Conservation (phyloP, 1,284 basidiomycete genomes). For the Trametes polyzona region DNA sequence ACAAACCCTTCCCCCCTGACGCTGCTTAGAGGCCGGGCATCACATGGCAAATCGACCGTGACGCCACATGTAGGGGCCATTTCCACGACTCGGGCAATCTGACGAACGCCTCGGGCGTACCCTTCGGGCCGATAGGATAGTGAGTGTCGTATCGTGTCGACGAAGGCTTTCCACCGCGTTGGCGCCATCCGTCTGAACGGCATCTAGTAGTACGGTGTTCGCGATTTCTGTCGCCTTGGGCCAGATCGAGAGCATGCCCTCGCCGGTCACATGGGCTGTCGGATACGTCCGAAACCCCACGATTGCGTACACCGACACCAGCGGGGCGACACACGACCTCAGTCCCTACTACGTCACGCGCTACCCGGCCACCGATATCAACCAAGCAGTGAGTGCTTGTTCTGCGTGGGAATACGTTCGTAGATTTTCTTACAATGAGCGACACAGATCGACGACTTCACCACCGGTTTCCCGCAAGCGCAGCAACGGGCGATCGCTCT, state of each 20-base stretch:
- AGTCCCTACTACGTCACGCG: constrained; percentile 31
- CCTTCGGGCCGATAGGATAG: constrained; percentile 19
- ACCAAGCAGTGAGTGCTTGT: constrained; percentile 22
- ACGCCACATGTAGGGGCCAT: constrained; percentile 5
- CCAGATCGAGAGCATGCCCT: constrained; percentile 18
- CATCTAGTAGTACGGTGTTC: too few species aligned
- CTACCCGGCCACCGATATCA: constrained; percentile 14
- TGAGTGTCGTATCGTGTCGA: constrained; percentile 2
- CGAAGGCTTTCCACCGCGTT: too few species aligned
- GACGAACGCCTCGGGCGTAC: constrained; percentile 4
- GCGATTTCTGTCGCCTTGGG: constrained; percentile 30
- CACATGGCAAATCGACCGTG: constrained; percentile 25
- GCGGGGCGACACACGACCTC: constrained; percentile 28
- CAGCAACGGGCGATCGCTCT: constrained; percentile 27
- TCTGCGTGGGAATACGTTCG: too few species aligned
- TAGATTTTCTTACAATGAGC: not conserved
- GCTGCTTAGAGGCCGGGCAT: constrained; percentile 11
- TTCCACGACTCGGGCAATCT: constrained; percentile 21
- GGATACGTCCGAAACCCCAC: constrained; percentile 31
- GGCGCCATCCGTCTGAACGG: too few species aligned
- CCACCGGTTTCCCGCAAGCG: constrained; percentile 29
- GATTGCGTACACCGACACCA: constrained; percentile 24
- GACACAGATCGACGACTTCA: constrained; percentile 31
- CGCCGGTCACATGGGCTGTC: constrained; percentile 30
- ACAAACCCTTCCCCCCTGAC: not conserved